Conservation (phyloP, 305 asterid genomes). For the Solanum hybrid region DNA sequence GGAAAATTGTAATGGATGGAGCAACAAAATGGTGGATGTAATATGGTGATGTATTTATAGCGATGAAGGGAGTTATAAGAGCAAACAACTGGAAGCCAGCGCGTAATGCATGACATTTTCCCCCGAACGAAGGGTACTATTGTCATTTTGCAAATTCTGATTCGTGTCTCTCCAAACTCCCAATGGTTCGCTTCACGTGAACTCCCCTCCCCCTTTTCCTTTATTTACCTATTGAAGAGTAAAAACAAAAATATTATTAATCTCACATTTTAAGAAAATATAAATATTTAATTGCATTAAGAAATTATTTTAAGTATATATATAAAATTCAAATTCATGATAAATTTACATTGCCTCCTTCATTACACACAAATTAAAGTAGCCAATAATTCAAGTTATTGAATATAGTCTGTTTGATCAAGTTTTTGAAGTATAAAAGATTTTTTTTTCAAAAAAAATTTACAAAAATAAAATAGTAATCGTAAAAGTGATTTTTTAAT, state of each 20-base stretch:
- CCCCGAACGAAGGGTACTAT: background rate
- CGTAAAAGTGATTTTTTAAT: background rate
- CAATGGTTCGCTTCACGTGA: slow-evolving; percentile 1
- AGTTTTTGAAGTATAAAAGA: no score
- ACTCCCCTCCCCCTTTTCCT: background rate
- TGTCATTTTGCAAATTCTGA: background rate
- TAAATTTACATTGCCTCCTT: background rate
- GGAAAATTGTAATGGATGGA: background rate
- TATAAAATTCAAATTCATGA: background rate
- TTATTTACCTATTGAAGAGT: background rate
- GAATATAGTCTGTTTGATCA: no score
- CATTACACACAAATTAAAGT: background rate
- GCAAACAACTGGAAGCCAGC: background rate
- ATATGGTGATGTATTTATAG: background rate
- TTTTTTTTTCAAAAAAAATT: no score
- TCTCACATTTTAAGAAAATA: no score
- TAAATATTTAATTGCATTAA: background rate
- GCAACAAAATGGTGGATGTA: background rate
- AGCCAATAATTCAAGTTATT: background rate
- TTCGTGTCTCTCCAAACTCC: background rate
- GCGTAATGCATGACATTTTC: background rate
- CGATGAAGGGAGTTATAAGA: background rate
- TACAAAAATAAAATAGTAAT: no score
- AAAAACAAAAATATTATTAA: background rate
- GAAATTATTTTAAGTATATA: background rate